Conservation (phyloP, 192 early-diverging fungal genomes). For the Backusella tarrabulga region DNA sequence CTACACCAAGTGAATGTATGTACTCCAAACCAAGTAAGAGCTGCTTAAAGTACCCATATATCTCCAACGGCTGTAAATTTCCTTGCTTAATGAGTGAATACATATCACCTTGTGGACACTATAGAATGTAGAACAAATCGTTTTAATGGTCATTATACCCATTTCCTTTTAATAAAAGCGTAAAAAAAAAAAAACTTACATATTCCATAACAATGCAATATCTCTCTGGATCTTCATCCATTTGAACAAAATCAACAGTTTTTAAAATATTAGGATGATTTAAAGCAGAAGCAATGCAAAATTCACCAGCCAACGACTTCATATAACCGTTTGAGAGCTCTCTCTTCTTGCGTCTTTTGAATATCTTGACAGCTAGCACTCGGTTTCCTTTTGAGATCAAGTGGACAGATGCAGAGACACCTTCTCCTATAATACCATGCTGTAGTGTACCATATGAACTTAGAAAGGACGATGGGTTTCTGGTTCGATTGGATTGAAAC, state of each 20-base stretch:
- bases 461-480: neutral
- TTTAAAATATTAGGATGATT: constrained; percentile 90
- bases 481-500: neutral
- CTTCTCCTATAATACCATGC: neutral
- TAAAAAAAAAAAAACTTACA: constrained; percentile 32
- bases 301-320: constrained; percentile 92
- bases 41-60: constrained; percentile 94
- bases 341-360: constrained; percentile 57
- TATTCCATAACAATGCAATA: constrained; percentile 80
- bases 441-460: neutral
- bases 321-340: constrained; percentile 90
- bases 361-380: constrained; percentile 27
- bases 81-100: constrained; percentile 78
- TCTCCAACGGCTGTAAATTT: constrained; percentile 66
- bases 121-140: constrained; percentile 33
- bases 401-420: constrained; percentile 4
- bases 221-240: constrained; percentile 60
- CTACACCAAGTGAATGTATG: constrained; percentile 93
- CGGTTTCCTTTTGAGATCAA: neutral
- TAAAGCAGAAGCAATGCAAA: constrained; percentile 91
- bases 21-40: constrained; percentile 86
- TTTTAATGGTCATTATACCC: neutral
- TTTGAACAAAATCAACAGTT: constrained; percentile 93
- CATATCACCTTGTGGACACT: constrained; percentile 92
- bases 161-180: neutral